phyloP scores from a whole-genome alignment of 2,329 filamentous ascomycete species.

The Colletotrichum sp. region DNA sequence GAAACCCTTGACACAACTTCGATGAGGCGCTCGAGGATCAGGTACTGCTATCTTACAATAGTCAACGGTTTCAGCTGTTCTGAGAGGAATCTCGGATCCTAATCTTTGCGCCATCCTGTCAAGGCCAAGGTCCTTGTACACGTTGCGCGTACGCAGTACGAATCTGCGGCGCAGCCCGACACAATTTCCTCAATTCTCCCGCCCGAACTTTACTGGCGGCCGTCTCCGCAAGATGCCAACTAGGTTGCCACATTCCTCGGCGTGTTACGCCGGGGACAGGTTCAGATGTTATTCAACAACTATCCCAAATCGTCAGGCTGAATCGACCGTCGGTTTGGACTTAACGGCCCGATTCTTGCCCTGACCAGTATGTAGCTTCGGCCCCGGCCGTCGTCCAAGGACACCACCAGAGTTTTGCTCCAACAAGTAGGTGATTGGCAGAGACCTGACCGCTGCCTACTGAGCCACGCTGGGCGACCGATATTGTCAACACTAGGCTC shows the following conservation, averaged over 20 bases:
- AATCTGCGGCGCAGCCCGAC: neutral
- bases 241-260: neutral
- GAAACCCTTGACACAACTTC: neutral
- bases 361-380: neutral
- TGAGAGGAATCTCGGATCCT: neutral
- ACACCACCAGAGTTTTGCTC: neutral
- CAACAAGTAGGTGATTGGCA: neutral
- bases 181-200: neutral
- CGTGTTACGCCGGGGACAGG: neutral
- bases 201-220: neutral
- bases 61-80: neutral
- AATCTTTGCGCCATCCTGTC: neutral
- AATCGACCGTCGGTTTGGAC: neutral
- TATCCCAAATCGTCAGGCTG: neutral
- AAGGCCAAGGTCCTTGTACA: neutral
- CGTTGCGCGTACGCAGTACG: neutral
- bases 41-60: neutral
- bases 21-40: neutral
- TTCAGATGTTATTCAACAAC: neutral
- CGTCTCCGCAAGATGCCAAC: neutral
- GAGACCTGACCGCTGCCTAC: neutral
- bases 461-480: neutral
- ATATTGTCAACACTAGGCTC: neutral
- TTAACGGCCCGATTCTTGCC: neutral
- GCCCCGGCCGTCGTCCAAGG: neutral